Evolutionary conservation across 2,329 filamentous ascomycete genomes (phyloP).

Genomic region (Cordyceps fumosorosea): DNA sequence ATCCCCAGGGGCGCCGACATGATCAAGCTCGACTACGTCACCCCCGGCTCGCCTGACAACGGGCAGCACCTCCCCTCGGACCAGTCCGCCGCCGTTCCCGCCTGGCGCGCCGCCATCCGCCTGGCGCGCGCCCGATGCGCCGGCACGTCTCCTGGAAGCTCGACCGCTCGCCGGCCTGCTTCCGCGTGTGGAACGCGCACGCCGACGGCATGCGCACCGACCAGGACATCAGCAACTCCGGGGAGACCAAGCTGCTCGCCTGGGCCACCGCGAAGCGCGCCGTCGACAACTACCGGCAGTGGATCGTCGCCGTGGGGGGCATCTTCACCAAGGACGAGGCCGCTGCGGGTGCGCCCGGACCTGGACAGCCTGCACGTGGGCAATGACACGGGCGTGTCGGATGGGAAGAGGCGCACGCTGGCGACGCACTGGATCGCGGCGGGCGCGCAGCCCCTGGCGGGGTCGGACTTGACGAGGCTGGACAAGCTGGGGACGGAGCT

Average conservation of each 20-base stretch:
- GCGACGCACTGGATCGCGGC: slow-evolving; percentile 19
- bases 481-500: slow-evolving; percentile 15
- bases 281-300: slow-evolving; percentile 18
- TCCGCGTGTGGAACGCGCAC: slow-evolving; percentile 16
- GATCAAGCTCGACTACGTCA: slow-evolving; percentile 18
- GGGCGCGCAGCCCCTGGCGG: slow-evolving; percentile 16
- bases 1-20: slow-evolving; percentile 16
- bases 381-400: slow-evolving; percentile 16
- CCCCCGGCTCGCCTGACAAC: slow-evolving; percentile 18
- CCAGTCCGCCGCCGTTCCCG: slow-evolving; percentile 15
- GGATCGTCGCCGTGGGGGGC: slow-evolving; percentile 16
- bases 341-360: slow-evolving; percentile 16
- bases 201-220: slow-evolving; percentile 18
- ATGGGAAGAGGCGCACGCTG: slow-evolving; percentile 16
- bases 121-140: slow-evolving; percentile 16
- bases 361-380: slow-evolving; percentile 17
- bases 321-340: slow-evolving; percentile 10
- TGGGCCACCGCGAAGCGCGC: slow-evolving; percentile 17
- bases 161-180: slow-evolving; percentile 17
- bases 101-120: slow-evolving; percentile 17
- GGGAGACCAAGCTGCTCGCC: slow-evolving; percentile 11
- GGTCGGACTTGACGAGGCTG: slow-evolving; percentile 16
- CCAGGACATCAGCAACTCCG: slow-evolving; percentile 18
- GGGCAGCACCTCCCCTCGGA: slow-evolving; percentile 16
- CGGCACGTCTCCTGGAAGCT: slow-evolving; percentile 19